Evolutionary conservation across 163 green algal genomes (phyloP), one percentile per base, ranked within the genome.

Genomic region (Botryococcus braunii): DNA sequence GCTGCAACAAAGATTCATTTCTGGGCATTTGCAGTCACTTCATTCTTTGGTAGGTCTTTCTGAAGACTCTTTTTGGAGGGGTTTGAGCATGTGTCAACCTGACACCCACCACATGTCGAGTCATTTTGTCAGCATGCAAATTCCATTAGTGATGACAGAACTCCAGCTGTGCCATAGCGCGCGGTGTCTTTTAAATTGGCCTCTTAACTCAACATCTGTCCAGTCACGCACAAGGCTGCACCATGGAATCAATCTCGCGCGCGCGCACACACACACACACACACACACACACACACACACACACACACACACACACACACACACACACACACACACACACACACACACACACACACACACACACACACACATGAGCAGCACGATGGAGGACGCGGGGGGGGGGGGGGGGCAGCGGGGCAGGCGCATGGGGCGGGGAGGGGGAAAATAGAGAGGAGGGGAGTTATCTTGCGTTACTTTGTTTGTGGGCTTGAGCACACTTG

Each of bases 1-100:
- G 73, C 73, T 7, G 41, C 56, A 11, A 79, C 73, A 5, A 69
- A 63, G 17, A 74, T 79, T 9, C 68, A 72, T 55, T 70, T 75
- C 34, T 70, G 62, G 69, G 40, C 41, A 27, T 75, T 75, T 55
- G 62, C 62, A 38, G 62, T 66, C n/a, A 52, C 40, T 25, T 70
- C 62, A 25, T 65, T 58, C 29, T 62, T 75, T 29, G 69, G 69
- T 75, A 40, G 17, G 50, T 35, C 11, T 21, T 9, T 27, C 29
- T 34, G 9, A 64, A 7, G 29, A 43, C 57, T 8, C 29, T 3
- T 37, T 23, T 4, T 17, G 21, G 50, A 27, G 50, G 50, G 17
- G 50, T 11, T 7, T 60, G 50, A 9, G 13, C 9, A 25, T 17
- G 11, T 60, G 17, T 7, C 46, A 52, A 52, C 46, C 46, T 52